Evolutionary conservation across 768 basidiomycete species (phyloP), one percentile per base, ranked within the genome.

Genomic region (Daedaleopsis sinensis): DNA sequence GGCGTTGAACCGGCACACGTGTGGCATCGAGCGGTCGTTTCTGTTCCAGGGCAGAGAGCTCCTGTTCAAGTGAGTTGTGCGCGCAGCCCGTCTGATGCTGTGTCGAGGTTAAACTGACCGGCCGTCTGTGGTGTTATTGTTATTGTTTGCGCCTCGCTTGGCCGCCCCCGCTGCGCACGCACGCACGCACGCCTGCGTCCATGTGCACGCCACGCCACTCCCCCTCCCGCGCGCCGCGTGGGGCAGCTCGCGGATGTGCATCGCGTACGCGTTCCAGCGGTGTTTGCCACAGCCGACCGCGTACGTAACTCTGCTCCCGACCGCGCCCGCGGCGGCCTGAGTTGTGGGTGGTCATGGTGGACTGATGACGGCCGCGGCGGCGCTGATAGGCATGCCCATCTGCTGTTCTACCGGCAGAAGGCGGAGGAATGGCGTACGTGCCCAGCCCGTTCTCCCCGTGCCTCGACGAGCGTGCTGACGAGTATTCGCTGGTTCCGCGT

Each of bases 11-110:
- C 73, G 72, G 21, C 90, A 92, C 67, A 84, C 82, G 0, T 93
- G 91, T 70, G 76, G 75, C 15, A 78, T 90, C 46, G 90, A 91
- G 72, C 77, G 84, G 63, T 79, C 87, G 10, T 90, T 83, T 66
- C 76, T 92, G 24, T 91, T 83, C 68, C 83, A 86, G 53, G 89
- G 86, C 43, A 79, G 89, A 49, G 91, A 91, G 65, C 88, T 84
- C 66, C 77, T 92, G 27, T 91, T 90, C 79, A 90, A 90, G 90
- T 90, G 70, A 72, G 88, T 75, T 24, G 38, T 37, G 44, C n/a
- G 35, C 15, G 38, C 27, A 32, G 44, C 19, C 18, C 47, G 55
- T 43, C 27, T 47, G 43, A 23, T 46, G 44, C 15, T 32, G 44
- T 43, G 42, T 18, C n/a, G 6, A n/a, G 11, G 21, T 37, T 47